Base-by-base conservation (phyloP, 345 rosid genomes). In the Arabidopsis thaliana region DNA sequence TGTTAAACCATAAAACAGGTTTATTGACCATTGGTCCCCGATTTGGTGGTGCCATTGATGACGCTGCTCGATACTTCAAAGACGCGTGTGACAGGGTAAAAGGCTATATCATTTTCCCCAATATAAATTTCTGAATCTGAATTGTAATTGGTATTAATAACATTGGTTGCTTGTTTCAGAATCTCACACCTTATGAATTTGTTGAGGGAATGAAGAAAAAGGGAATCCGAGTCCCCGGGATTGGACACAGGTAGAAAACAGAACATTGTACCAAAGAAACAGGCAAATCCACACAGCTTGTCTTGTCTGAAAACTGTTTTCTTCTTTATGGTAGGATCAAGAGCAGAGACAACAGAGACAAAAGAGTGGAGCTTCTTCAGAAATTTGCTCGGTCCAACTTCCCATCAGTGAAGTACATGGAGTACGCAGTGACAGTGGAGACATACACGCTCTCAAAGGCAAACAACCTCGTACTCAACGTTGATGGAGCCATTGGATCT, bases 41-140 rank as follows among this genome's bases (percentile, higher is more conserved):
- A 81, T 95, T 95, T 77, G 99, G 98, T 84, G 98, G 98, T 77
- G 99, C 99, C 66, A 87, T 95, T 83, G 98, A 95, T 76, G 99
- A 95, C 64, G 96, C 97, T 72, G 97, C 99, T 59, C 87, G 97
- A 77, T 95, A 89, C 84, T 95, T 95, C 72, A 92, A 95, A 84
- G 99, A 95, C 82, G 99, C 96, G 28, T 92, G 87, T 61, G 96
- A 92, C 79, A 86, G 83, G 87, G 98, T 90, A 84, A 84, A 59
- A 60, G 76, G 2, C 63, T 33, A 3, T 49, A n/a, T 8, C 55
- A 22, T 22, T 1, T 8, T 1, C 6, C 1, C 23, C 46, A 25
- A 59, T 49, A 50, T 33, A 5, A 30, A 14, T 58, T 67, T 52
- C 57, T 9, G 73, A 75, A 22, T 44, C 72, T 73, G 71, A 64